Evolutionary conservation across 2,329 filamentous ascomycete genomes (phyloP).

Genomic region (Herpomyces periplanetae): DNA sequence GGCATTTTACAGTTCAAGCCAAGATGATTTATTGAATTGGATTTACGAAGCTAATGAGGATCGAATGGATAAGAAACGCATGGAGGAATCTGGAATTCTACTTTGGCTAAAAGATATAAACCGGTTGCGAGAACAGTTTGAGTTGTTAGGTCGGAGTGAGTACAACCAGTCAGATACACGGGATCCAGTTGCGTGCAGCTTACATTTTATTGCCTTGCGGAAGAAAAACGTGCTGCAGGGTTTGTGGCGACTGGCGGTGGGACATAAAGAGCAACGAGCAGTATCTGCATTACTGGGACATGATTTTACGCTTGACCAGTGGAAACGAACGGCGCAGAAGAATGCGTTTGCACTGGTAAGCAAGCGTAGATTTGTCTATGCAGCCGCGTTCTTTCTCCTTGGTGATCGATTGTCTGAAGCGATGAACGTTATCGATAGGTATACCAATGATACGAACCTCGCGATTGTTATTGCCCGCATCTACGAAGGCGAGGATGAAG

Average conservation of each 20-base stretch:
- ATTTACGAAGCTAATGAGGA: constrained; percentile 40
- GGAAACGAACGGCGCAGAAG: constrained; percentile 61
- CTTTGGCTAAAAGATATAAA: constrained; percentile 58
- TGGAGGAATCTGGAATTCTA: constrained; percentile 52
- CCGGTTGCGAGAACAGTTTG: constrained; percentile 42
- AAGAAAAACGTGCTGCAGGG: constrained; percentile 73
- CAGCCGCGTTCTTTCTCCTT: constrained; percentile 73
- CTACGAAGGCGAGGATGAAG: constrained; percentile 50
- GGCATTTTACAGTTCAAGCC: constrained; percentile 46
- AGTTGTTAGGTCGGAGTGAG: constrained; percentile 61
- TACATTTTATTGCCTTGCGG: constrained; percentile 51
- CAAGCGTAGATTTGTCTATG: constrained; percentile 60
- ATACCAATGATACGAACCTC: constrained; percentile 55
- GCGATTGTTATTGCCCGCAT: constrained; percentile 57
- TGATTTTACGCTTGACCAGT: constrained; percentile 52
- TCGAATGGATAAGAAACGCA: constrained; percentile 44
- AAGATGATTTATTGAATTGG: constrained; percentile 59
- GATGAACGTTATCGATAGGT: constrained; percentile 45
- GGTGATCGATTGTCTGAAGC: constrained; percentile 54
- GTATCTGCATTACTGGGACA: constrained; percentile 51
- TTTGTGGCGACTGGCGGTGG: constrained; percentile 69
- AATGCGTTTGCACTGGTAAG: constrained; percentile 86
- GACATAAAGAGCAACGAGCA: constrained; percentile 46
- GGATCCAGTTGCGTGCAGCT: constrained; percentile 55
- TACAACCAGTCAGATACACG: constrained; percentile 59